Evolutionary conservation across 2,329 filamentous ascomycete species (phyloP), one percentile per base, ranked within the genome.

Genomic region (Epichloe amarillans): DNA sequence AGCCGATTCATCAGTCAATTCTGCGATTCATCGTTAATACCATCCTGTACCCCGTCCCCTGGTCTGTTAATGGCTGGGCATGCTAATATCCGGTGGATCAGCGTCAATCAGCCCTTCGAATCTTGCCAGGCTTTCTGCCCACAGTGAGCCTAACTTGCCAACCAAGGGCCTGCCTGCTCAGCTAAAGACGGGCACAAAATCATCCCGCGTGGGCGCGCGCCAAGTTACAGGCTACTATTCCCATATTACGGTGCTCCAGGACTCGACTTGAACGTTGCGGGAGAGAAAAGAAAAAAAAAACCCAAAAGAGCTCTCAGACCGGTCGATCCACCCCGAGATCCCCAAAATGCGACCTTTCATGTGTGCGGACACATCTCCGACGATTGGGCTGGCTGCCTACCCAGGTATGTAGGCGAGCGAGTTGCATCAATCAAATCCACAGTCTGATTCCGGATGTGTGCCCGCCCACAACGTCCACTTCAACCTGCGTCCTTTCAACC

Each of bases 281-380:
- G 15, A 39, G 6, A n/a, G 11, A 10, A 5, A 33, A 19, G 6
- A 7, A 30, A 43, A 39, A n/a, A 30, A 36, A 39, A 42, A 41
- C 7, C 12, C 40, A 19, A 17, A 17, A 19, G 30, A 15, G 23
- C 15, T 19, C 44, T 44, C 33, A 41, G 45, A 46, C 47, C 40
- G 37, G 48, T 48, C 40, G 49, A 53, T 53, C 51, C 51, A 48
- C 26, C 19, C 26, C 35, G 10, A 15, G 17, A 36, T 42, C 45
- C 41, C 45, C 48, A 48, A 44, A 51, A 46, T 41, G 45, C 49
- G 39, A 45, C 45, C 45, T 48, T 50, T 53, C 44, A 46, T 39
- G 30, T 51, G 45, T 46, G 48, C 43, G 51, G 49, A 53, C 26
- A 49, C 48, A 51, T 50, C 41, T 48, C 49, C 49, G 48, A 39